Conservation (phyloP, 345 rosid species). For the Gossypium herbaceum region DNA sequence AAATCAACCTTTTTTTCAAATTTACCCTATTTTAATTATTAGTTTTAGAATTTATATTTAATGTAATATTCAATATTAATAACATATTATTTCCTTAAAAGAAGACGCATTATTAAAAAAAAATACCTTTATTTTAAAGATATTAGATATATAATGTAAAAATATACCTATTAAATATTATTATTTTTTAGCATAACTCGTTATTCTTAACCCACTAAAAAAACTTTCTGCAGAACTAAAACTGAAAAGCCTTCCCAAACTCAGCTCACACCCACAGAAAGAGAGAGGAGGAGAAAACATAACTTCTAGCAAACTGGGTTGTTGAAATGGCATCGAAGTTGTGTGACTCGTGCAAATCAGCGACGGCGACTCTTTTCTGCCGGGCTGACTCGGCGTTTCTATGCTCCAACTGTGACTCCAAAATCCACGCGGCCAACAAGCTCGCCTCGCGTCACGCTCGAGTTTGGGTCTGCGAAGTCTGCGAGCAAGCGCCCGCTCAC, state of each 20-base stretch:
- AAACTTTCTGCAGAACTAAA: background rate
- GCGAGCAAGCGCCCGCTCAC: slow-evolving; percentile 97
- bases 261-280: background rate
- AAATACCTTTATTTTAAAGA: too few species aligned
- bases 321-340: slow-evolving; percentile 73
- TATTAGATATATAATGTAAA: too few species aligned
- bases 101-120: too few species aligned
- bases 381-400: slow-evolving; percentile 91
- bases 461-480: slow-evolving; percentile 88
- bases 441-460: slow-evolving; percentile 96
- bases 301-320: background rate
- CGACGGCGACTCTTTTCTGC: slow-evolving; percentile 79
- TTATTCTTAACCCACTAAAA: background rate
- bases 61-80: too few species aligned
- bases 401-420: slow-evolving; percentile 75
- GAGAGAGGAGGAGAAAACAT: background rate
- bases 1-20: too few species aligned
- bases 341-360: slow-evolving; percentile 93
- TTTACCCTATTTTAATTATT: too few species aligned
- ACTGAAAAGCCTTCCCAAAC: background rate
- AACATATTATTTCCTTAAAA: too few species aligned
- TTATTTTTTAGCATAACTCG: too few species aligned
- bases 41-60: too few species aligned
- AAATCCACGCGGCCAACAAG: slow-evolving; percentile 89
- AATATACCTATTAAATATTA: too few species aligned